Base-by-base conservation (phyloP, 2,329 filamentous ascomycete genomes). In the Hortaea werneckii region DNA sequence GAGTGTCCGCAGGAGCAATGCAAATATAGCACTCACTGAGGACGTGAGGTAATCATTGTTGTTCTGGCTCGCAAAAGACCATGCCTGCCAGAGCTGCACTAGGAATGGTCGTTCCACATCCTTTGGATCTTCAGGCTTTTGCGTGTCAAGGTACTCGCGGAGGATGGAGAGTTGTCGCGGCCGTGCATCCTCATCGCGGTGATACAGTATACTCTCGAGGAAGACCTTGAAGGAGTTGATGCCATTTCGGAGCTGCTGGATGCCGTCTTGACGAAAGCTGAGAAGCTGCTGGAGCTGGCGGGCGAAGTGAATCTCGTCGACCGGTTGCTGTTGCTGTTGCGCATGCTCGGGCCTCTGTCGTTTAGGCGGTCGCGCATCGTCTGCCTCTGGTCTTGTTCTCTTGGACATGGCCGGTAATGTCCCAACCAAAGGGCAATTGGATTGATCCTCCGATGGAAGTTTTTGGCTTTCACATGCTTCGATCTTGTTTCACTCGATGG, bases 1-100 rank as follows among this genome's bases (percentile, higher is more conserved):
- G 40, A 94, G 73, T 20, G 85, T 78, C 64, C 83, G 87, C 32
- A 96, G 71, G 40, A 96, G 76, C 13, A 95, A 75, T 1, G 87
- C 86, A 29, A 98, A 69, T 6, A 88, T 82, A 1, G 90, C 85
- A 1, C 85, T 81, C 3, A 92, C 80, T 6, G 86, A 79, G 1
- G 88, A 90, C 61, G 92, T 76, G 48, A 95, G 71, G 45, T 80
- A 78, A 48, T 95, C 88, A 55, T 89, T 84, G 60, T 86, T 87
- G 53, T 80, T 79, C 62, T 86, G 82, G 29, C 80, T 80, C 4
- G 85, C 88, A 68, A 85, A 88, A 41, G 80, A 81, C 90, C 90
- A 96, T 48, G 82, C 87, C 57, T 94, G 85, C 67, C 94, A 85
- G 35, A 96, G 69, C 57, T 95, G 87, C 2, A 76, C 69, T 29